Percentiles rank a stretch among this genome's conserved stretches.
Evolutionary conservation across 179 eudicot species (phyloP).

Genomic region (Gypsophila paniculata): DNA sequence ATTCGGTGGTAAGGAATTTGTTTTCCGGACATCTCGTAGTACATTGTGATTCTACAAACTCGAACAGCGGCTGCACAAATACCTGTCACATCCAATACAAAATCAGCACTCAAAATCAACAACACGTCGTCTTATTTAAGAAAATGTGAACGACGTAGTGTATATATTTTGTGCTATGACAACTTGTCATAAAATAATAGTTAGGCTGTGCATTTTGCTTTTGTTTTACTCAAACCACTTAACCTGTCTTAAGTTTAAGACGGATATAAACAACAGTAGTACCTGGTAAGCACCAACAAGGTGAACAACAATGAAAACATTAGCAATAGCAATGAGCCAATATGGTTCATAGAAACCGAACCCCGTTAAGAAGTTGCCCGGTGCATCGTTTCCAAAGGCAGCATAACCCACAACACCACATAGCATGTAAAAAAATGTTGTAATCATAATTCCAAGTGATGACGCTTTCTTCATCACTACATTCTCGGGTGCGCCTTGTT

Average conservation of each 20-base stretch:
- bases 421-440: slow-evolving; percentile 50
- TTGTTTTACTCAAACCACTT: too few species aligned
- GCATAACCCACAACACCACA: slow-evolving; percentile 65
- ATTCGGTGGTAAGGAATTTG: slow-evolving; percentile 36
- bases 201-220: too few species aligned
- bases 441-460: slow-evolving; percentile 27
- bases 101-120: not conserved
- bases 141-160: too few species aligned
- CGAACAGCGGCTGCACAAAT: slow-evolving; percentile 42
- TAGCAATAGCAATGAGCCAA: slow-evolving; percentile 62
- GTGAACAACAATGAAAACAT: slow-evolving; percentile 50
- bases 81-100: slow-evolving; percentile 32
- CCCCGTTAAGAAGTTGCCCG: slow-evolving; percentile 68
- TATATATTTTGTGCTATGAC: too few species aligned
- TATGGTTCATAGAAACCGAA: slow-evolving; percentile 67
- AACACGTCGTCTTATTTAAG: too few species aligned
- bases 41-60: slow-evolving; percentile 39
- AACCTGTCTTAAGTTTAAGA: too few species aligned
- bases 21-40: slow-evolving; percentile 35
- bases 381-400: slow-evolving; percentile 58
- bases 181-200: too few species aligned
- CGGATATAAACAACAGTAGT: too few species aligned
- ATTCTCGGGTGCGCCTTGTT: slow-evolving; percentile 42
- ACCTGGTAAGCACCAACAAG: slow-evolving; percentile 71
- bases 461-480: slow-evolving; percentile 54